Conservation (phyloP, 202 grass and related monocot species). For the Carex arenaria region DNA sequence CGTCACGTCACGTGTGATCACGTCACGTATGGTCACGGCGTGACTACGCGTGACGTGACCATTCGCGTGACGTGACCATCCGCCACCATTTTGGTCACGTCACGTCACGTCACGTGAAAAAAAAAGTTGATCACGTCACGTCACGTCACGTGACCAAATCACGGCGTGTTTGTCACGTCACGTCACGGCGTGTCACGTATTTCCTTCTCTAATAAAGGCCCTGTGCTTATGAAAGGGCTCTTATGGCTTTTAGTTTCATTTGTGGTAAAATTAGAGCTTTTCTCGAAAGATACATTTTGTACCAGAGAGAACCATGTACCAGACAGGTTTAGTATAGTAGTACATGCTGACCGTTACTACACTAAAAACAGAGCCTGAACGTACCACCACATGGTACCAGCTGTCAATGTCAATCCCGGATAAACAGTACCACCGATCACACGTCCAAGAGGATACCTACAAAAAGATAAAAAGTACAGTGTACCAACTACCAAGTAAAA, state of each 20-base stretch:
- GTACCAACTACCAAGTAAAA: not conserved
- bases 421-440: conserved; percentile 98
- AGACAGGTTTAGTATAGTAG: not conserved
- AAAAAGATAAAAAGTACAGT: conserved; percentile 11
- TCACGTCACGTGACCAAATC: too few species aligned
- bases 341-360: not conserved
- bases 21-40: too few species aligned
- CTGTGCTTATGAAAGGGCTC: not conserved
- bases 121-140: too few species aligned
- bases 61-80: too few species aligned
- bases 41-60: too few species aligned
- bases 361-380: conserved; percentile 9
- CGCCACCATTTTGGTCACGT: too few species aligned
- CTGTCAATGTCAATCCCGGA: conserved; percentile 96
- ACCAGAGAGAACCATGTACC: not conserved
- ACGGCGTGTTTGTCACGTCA: too few species aligned
- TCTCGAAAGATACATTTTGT: not conserved
- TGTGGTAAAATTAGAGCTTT: not conserved
- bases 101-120: too few species aligned
- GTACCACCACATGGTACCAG: conserved; percentile 95
- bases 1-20: too few species aligned
- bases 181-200: too few species aligned
- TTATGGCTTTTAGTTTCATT: not conserved
- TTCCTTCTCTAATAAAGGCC: too few species aligned
- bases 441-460: conserved; percentile 96